These are phyloP conservation scores for Eimeria falciformis DNA, from an alignment of 169 alveolate genomes.

Conservation along the genomic window DNA sequence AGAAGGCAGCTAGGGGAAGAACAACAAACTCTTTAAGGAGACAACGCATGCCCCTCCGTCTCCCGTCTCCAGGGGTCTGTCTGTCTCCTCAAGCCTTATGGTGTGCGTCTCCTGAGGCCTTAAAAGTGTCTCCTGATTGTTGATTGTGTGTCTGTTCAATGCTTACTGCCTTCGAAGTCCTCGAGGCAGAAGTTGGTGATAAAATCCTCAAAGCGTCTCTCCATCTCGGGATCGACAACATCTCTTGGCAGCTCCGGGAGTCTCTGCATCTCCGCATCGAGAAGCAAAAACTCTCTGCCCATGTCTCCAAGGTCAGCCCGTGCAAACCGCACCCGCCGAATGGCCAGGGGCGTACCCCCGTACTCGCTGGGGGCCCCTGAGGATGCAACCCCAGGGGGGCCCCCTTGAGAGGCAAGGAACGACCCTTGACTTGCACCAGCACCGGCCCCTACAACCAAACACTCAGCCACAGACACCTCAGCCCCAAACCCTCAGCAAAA, in stretches of 20 bases:
- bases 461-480: too few species aligned
- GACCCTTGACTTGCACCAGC: too few species aligned
- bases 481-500: too few species aligned
- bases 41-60: background rate
- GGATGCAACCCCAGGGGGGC: background rate
- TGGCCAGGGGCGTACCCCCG: slow-evolving; percentile 89
- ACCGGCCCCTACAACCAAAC: too few species aligned
- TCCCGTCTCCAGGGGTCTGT: background rate
- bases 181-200: slow-evolving; percentile 83
- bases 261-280: slow-evolving; percentile 87
- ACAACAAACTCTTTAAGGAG: background rate
- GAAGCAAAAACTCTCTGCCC: slow-evolving; percentile 90
- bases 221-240: slow-evolving; percentile 83
- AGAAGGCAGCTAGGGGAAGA: too few species aligned
- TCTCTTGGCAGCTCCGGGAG: slow-evolving; percentile 87
- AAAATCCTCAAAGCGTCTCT: slow-evolving; percentile 84
- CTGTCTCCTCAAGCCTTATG: too few species aligned
- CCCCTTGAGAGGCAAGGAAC: background rate
- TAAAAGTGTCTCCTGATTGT: background rate
- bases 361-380: slow-evolving; percentile 76
- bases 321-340: slow-evolving; percentile 88
- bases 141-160: background rate
- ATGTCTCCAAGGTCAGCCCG: slow-evolving; percentile 91
- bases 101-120: background rate
- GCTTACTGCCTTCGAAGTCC: slow-evolving; percentile 78